Base-by-base conservation (phyloP, 2,329 filamentous ascomycete genomes). In the Leptographium procerum region DNA sequence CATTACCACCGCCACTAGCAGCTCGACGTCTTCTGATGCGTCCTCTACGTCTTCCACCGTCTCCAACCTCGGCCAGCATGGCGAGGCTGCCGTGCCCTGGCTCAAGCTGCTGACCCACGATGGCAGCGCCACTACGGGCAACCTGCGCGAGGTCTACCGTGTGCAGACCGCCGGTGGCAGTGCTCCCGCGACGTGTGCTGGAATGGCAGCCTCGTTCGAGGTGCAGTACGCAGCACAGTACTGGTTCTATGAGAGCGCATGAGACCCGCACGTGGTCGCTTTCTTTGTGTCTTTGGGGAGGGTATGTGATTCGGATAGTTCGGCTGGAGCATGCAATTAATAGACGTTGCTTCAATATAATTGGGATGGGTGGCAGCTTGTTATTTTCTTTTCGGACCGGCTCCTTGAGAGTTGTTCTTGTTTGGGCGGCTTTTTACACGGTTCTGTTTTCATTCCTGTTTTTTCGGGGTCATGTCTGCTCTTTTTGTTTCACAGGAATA, bases 171-270 rank as follows among this genome's bases (percentile, higher is more conserved):
- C 87, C 1, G 91, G 91, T 29, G 92, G 92, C 13, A 82, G 79
- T 52, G 73, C 90, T 2, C 91, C 91, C 0, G 75, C 80, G 29
- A 88, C 84, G 0, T 97, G 92, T 69, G 69, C 80, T 36, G 87
- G 83, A 13, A 77, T 83, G 76, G 70, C 77, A 0, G 75, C 78
- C 13, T 67, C 72, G 1, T 91, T 96, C 64, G 75, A 85, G 61
- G 82, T 96, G 16, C 77, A 91, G 67, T 96, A 97, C 72, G 79
- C 88, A 34, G 85, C 91, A 48, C 82, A 91, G 79, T 96, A 75
- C 62, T 75, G 72, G 72, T 75, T 74, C 63, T 70, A 64, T 36
- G 66, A 63, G 60, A 61, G 57, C 56, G 53, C 29, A 45, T 61
- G 31, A 59, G 10, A 14, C 11, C 26, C 3, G 14, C 26, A 11